Evolutionary conservation across 2,329 filamentous ascomycete genomes (phyloP).

Genomic region (Sporothrix sp.): DNA sequence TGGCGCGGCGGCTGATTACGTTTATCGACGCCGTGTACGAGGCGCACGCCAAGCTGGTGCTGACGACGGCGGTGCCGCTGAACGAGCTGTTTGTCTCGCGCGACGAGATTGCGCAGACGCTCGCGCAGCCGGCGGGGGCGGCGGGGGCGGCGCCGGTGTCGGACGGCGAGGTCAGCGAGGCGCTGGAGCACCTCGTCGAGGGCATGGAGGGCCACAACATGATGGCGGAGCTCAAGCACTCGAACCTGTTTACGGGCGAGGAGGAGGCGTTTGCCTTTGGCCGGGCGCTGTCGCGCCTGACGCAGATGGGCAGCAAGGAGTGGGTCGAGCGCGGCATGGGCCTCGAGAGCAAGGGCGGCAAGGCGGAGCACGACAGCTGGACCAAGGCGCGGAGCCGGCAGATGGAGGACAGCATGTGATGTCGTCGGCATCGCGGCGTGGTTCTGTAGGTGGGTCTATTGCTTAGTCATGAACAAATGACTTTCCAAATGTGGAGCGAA

Average conservation of each 20-base stretch:
- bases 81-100: constrained; percentile 75
- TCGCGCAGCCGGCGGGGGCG: constrained; percentile 21
- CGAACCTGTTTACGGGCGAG: constrained; percentile 81
- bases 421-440: too few relatives aligned
- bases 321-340: constrained; percentile 83
- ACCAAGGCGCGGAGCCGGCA: constrained; percentile 55
- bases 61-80: constrained; percentile 80
- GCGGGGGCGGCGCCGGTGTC: neutral
- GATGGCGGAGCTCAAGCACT: constrained; percentile 74
- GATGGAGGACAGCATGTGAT: constrained; percentile 59
- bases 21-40: constrained; percentile 98
- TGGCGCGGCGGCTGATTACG: constrained; percentile 89
- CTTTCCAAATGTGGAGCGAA: too few relatives aligned
- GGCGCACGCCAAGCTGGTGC: constrained; percentile 80
- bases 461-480: too few relatives aligned
- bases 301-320: constrained; percentile 87
- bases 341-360: constrained; percentile 51
- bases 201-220: constrained; percentile 64
- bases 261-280: constrained; percentile 97
- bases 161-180: constrained; percentile 45
- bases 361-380: constrained; percentile 56
- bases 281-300: constrained; percentile 70
- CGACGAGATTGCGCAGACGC: constrained; percentile 54
- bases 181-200: constrained; percentile 75
- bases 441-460: too few relatives aligned